Percentiles rank a stretch among this genome's conserved stretches.
These are phyloP conservation scores for Puccinia horiana DNA, from an alignment of 1,284 basidiomycete species.

Conservation along the genomic window DNA sequence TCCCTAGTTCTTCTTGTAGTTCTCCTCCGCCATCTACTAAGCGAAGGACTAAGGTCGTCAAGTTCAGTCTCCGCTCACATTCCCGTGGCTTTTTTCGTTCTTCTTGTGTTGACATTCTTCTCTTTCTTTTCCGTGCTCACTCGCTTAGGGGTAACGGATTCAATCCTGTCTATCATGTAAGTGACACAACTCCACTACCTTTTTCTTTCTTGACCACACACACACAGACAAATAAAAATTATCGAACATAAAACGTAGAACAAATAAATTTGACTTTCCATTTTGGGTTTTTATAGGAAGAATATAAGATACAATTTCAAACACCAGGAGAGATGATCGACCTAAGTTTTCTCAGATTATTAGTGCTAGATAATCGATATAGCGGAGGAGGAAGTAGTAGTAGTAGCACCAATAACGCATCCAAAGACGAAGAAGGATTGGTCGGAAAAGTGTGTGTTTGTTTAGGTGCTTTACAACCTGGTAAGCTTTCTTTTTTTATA, in stretches of 20 bases:
- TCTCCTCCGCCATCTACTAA: constrained; percentile 21
- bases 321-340: constrained; percentile 41
- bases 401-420: no score
- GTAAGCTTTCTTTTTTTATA: not conserved
- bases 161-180: constrained; percentile 41
- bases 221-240: no score
- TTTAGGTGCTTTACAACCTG: constrained; percentile 16
- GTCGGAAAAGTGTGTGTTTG: constrained; percentile 32
- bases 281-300: no score
- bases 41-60: constrained; percentile 35
- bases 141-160: constrained; percentile 35
- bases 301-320: constrained; percentile 36
- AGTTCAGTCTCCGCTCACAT: constrained; percentile 18
- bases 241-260: not conserved
- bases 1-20: constrained; percentile 67
- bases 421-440: constrained; percentile 38
- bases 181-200: not conserved
- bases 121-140: not conserved
- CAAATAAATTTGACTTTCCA: no score
- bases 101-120: not conserved
- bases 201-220: no score
- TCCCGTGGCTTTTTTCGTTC: no score
- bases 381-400: no score
- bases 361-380: constrained; percentile 22
- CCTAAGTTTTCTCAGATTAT: constrained; percentile 38